Evolutionary conservation across 768 basidiomycete species (phyloP).

Genomic region (Russula sp.): DNA sequence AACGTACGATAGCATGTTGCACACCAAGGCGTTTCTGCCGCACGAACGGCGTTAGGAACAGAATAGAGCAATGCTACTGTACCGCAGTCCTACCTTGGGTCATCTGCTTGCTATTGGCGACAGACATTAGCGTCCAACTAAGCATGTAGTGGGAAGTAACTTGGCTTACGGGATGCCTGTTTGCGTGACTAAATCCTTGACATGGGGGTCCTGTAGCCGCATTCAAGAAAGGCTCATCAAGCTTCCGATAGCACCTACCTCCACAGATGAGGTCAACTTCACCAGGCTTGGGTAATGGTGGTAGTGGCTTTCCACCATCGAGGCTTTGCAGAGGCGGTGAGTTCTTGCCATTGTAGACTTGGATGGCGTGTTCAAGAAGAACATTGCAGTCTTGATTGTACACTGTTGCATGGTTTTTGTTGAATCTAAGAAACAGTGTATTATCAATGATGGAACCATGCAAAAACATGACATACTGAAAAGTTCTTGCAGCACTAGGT

Average conservation of each 20-base stretch:
- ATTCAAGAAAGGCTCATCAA: neutral
- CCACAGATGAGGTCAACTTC: slow-evolving; percentile 70
- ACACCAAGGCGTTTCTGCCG: slow-evolving; percentile 50
- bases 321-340: slow-evolving; percentile 34
- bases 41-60: neutral
- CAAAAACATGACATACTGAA: slow-evolving; percentile 37
- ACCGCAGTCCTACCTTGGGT: slow-evolving; percentile 40
- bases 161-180: slow-evolving; percentile 46
- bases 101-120: slow-evolving; percentile 42
- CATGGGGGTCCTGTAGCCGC: slow-evolving; percentile 57
- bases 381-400: slow-evolving; percentile 59
- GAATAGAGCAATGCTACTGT: neutral
- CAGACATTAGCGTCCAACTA: neutral
- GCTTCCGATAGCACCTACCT: slow-evolving; percentile 35
- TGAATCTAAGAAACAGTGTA: slow-evolving; percentile 35
- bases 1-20: slow-evolving; percentile 64
- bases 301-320: slow-evolving; percentile 33
- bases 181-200: slow-evolving; percentile 62
- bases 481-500: slow-evolving; percentile 56
- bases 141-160: neutral
- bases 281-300: slow-evolving; percentile 47
- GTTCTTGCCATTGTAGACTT: slow-evolving; percentile 35
- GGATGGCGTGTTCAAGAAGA: slow-evolving; percentile 52
- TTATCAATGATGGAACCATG: neutral
- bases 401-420: slow-evolving; percentile 53